These are phyloP conservation scores for Prunus yedoensis DNA, from an alignment of 331 rosid species.

Conservation along the genomic window DNA sequence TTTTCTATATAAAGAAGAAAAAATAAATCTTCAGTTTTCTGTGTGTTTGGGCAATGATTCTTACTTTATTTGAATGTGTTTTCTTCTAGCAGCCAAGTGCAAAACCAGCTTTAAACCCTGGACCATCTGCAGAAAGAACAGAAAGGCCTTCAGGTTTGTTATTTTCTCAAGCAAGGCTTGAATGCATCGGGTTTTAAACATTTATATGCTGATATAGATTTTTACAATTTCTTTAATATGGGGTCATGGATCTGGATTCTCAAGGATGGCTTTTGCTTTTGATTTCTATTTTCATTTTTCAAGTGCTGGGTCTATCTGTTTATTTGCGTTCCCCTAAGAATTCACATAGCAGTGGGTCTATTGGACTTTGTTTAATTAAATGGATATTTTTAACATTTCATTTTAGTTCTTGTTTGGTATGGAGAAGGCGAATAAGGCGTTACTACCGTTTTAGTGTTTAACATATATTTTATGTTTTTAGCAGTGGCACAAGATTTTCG, in stretches of 20 bases:
- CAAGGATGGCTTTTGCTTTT: neutral
- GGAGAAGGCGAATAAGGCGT: constrained; percentile 4
- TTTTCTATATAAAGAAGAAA: constrained; percentile 10
- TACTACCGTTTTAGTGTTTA: constrained; percentile 1
- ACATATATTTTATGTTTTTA: constrained; percentile 6
- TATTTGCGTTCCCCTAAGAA: constrained; percentile 3
- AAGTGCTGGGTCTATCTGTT: neutral
- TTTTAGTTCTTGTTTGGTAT: neutral
- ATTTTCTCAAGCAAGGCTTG: constrained; percentile 20
- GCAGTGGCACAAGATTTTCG: constrained; percentile 70
- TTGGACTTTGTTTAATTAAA: neutral
- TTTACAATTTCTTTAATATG: neutral
- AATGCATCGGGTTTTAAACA: neutral
- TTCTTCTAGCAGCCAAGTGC: constrained; percentile 63
- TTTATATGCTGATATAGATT: neutral
- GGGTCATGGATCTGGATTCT: neutral
- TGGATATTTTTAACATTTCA: neutral
- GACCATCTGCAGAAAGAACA: constrained; percentile 65
- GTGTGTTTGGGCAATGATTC: neutral
- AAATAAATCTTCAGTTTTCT: neutral
- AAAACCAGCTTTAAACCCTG: constrained; percentile 65
- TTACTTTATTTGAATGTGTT: neutral
- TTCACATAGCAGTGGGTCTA: neutral
- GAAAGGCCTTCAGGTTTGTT: constrained; percentile 83
- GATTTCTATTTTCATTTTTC: neutral